Base-by-base conservation (phyloP, 2,329 filamentous ascomycete species). In the Byssothecium circinans region DNA sequence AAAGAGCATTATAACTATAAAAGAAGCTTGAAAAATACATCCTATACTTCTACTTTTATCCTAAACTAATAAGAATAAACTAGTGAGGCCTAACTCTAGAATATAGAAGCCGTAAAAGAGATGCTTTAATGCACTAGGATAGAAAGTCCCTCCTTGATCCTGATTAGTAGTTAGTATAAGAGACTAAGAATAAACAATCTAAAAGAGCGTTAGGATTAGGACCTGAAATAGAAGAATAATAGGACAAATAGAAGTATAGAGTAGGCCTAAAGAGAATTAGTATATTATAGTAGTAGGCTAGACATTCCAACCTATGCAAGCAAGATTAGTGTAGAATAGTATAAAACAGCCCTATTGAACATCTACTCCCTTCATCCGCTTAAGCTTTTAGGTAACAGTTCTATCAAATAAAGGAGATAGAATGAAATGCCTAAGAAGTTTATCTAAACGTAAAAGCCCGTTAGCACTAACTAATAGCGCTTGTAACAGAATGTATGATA, bases 401-500 rank as follows among this genome's bases (percentile, higher is more conserved):
- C 10, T 25, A 10, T 25, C 10, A 25, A 25, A 25, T 25, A 25
- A 6, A 6, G 10, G 23, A 6, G 10, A 25, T 6, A 25, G 5
- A 25, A 25, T 6, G 23, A 25, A 25, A 25, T 25, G 5, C 5
- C 23, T 10, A 1, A 54, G 2, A n/a, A 55, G 20, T 8, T 17
- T 7, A 34, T 54, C 35, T 1, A 53, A 34, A 7, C 36, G 22
- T 14, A 57, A 14, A 0, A 57, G 15, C 15, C 39, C 33, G 38
- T 36, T 49, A 4, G 52, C 49, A 30, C 52, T 55, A 4, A 49
- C 25, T 8, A 35, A 57, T 7, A 57, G 35, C 8, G 23, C 47
- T 18, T 57, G 30, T 11, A 57, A 44, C n/a, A 57, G 42, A 15
- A 57, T 38, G 30, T 57, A 57, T 1, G 35, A 57, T 11, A 57